Evolutionary conservation across 1,139 yeast species (phyloP), one percentile per base, ranked within the genome.

Genomic region (Hyphopichia buzzinii): DNA sequence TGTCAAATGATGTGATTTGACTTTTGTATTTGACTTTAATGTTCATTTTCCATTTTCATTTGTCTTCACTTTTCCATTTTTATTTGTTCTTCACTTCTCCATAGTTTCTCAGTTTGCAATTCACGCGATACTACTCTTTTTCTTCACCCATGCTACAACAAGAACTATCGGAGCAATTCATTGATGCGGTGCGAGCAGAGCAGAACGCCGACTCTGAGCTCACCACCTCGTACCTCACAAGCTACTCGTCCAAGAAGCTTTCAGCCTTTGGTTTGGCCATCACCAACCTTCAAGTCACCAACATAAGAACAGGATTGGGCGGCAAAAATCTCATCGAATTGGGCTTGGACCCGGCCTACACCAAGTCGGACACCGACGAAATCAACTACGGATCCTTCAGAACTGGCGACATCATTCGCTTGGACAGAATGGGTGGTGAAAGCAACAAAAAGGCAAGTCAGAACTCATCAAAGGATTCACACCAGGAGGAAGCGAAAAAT

Each of bases 201-300:
- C 77, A 77, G 47, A 52, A 64, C 26, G 79, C 83, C 26, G 92
- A 84, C 50, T 63, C 76, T 16, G 72, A 73, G 30, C 67, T 71
- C 36, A 79, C 86, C 1, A 61, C 76, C 16, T 50, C 64, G 3
- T 64, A 81, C 17, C 55, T 84, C 19, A 59, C 72, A 8, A 43
- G 72, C 1, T 67, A 79, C 34, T 68, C 94, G 1, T 79, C 90
- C 1, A 82, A 83, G 52, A 73, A 73, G 40, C 66, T 90, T 19
- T 83, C 85, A 0, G 64, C 68, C 12, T 69, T 78, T 37, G 97
- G 97, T 0, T 64, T 85, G 26, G 97, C 97, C 0, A 67, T 88
- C 7, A 56, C 80, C 31, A 86, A 89, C 55, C 64, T 90, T 36
- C 57, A 66, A 1, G 64, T 84, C 12, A 72, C 74, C 12, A 79